Conservation (phyloP, 164 flowering plant genomes). For the Chloranthus sessilifolius region DNA sequence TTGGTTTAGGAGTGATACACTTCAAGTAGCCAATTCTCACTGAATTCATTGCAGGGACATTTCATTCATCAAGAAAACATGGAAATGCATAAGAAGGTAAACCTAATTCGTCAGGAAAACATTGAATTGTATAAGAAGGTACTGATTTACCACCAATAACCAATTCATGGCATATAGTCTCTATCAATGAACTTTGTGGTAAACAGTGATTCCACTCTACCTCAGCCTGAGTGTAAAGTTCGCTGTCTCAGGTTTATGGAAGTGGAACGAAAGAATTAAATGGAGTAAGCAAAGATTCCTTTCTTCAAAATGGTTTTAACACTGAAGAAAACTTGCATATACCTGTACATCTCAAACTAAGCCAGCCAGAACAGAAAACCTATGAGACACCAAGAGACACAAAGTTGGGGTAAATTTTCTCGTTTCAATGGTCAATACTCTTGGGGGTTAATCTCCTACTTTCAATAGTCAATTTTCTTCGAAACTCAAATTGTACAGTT, state of each 20-base stretch:
- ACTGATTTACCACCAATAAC: constrained; percentile 17
- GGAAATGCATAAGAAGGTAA: constrained; percentile 74
- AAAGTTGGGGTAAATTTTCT: constrained; percentile 43
- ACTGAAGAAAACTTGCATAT: constrained; percentile 33
- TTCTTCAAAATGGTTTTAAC: constrained; percentile 29
- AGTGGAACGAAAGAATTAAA: constrained; percentile 37
- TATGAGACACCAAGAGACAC: constrained; percentile 32
- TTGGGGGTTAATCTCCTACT: neutral
- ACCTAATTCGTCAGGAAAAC: constrained; percentile 51
- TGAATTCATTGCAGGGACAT: constrained; percentile 47
- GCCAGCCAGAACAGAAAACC: constrained; percentile 65
- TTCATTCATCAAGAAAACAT: constrained; percentile 72
- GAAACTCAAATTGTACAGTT: too few relatives aligned
- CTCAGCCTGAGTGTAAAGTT: too few relatives aligned
- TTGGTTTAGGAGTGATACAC: neutral
- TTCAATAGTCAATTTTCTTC: neutral
- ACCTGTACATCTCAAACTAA: constrained; percentile 63
- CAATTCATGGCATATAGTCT: too few relatives aligned
- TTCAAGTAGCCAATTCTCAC: constrained; percentile 15
- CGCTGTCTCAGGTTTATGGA: constrained; percentile 53
- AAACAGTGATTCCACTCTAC: too few relatives aligned
- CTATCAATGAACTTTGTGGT: neutral
- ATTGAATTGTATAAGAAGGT: constrained; percentile 54
- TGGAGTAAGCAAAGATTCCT: constrained; percentile 31
- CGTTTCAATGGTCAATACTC: neutral